Base-by-base conservation (phyloP, 768 basidiomycete genomes). In the Mycena olivaceomarginata region DNA sequence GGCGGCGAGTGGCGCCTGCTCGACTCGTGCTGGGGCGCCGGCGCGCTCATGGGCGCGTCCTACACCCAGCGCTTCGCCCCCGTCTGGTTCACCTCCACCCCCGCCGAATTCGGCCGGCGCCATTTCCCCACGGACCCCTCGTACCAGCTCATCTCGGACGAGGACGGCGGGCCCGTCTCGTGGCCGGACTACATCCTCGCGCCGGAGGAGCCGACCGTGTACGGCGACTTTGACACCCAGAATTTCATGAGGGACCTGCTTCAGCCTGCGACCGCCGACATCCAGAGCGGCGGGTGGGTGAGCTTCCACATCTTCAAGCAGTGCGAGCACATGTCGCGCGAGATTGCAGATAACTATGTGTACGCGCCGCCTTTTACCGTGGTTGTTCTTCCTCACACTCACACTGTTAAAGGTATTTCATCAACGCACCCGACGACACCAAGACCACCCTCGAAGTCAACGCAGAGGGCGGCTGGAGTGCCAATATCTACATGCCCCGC, bases 21-120 rank as follows among this genome's bases (percentile, higher is more conserved):
- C 46, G 90, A 91, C 79, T 76, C 86, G 12, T 90, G 89, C 79
- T 91, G 90, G 89, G 90, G 89, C 20, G 86, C 89, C 37, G 90
- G 90, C n/a, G 84, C 82, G 40, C 80, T 90, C 56, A 82, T 83
- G 59, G 87, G 86, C 53, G 75, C 79, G 15, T 72, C 77, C 5
- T 90, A 87, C 81, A 80, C 82, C 31, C 81, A 84, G 64, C 82
- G 83, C 51, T 88, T 90, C 68, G 81, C 84, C 40, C 83, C 88
- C 10, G 81, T 82, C 25, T 89, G 88, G 87, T 91, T 90, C 78
- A 86, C 84, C 20, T 88, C 86, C 22, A 80, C 85, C 4, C 84
- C 87, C n/a, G 66, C 78, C 45, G 88, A 91, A 70, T 91, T 90
- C 79, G 88, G 86, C 25, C 84, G 78, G 71, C 83, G 83, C 43